Evolutionary conservation across 169 alveolate species (phyloP).

Genomic region (Eimeria sp.): DNA sequence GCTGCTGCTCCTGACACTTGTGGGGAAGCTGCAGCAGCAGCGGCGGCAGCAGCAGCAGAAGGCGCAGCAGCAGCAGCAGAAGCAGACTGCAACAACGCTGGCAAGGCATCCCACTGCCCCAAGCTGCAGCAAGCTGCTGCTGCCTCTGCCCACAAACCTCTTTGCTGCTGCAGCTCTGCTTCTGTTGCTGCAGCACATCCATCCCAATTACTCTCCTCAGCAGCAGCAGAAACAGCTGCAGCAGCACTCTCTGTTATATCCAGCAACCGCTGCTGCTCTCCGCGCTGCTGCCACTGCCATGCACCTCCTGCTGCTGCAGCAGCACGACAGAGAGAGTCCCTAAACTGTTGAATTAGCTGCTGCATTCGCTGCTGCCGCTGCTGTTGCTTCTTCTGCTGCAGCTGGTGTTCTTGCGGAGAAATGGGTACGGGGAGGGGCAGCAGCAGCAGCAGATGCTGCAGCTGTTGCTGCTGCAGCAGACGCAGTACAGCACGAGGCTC

Average conservation of each 20-base stretch:
- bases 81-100: slow-evolving; percentile 47
- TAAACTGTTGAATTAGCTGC: not conserved
- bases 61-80: slow-evolving; percentile 9
- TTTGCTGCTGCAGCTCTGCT: slow-evolving; percentile 48
- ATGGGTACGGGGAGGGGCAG: not conserved
- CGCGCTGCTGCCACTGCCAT: slow-evolving; percentile 54
- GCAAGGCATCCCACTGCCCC: slow-evolving; percentile 47
- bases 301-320: slow-evolving; percentile 66
- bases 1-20: slow-evolving; percentile 24
- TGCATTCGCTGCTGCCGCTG: slow-evolving; percentile 27
- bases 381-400: not conserved
- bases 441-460: slow-evolving; percentile 23
- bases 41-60: no score
- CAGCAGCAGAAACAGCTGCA: not conserved
- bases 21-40: not conserved
- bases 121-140: slow-evolving; percentile 77
- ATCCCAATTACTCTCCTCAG: not conserved
- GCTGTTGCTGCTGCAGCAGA: slow-evolving; percentile 49
- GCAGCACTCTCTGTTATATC: not conserved
- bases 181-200: not conserved
- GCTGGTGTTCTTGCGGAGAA: not conserved
- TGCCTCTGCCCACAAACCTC: slow-evolving; percentile 69
- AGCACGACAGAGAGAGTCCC: slow-evolving; percentile 7
- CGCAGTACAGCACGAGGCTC: slow-evolving; percentile 9
- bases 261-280: slow-evolving; percentile 16